Base-by-base conservation (phyloP, 2,329 filamentous ascomycete species). In the Monosporascus sp. region DNA sequence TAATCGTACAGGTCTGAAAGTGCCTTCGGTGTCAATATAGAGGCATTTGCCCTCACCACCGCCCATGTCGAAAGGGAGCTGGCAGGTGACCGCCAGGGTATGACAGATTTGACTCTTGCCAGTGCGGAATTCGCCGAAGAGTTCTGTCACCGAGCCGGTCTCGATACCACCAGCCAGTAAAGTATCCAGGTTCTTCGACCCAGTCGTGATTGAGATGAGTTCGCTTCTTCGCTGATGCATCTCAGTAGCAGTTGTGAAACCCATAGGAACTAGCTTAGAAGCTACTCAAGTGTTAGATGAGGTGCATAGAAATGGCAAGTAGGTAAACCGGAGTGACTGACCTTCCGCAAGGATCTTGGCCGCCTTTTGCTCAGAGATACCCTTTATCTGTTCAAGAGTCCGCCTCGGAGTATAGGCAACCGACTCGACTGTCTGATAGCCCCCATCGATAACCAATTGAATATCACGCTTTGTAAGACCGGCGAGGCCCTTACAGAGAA, bases 101-200 rank as follows among this genome's bases (percentile, higher is more conserved):
- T 99, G 95, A 65, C 94, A 99, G 54, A 99, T 93, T 72, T 99
- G 94, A 76, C 91, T 96, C 75, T 99, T 99, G 71, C 94, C 95
- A 0, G 94, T 99, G 64, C 94, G 83, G 68, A 99, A 99, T 71
- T 99, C 94, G 68, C 94, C 94, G 68, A 99, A 99, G 3, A 99
- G 87, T 72, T 99, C 95, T 0, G 95, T 99, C 51, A 99, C 95
- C 8, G 92, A 97, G 45, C 95, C 95, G 0, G 94, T 99, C 72
- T 99, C 95, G 49, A 99, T 83, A 54, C 94, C 94, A 63, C 94
- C 94, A 31, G 93, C 94, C 17, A 99, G 82, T 22, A 99, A 78
- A 16, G 94, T 97, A 68, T 99, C 94, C 9, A 99, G 81, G 67
- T 97, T 92, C 74, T 99, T 99, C 8, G 94, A 97, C 54, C 95